These are phyloP conservation scores for Wickerhamomyces alni DNA, from an alignment of 805 yeast species.

Conservation along the genomic window DNA sequence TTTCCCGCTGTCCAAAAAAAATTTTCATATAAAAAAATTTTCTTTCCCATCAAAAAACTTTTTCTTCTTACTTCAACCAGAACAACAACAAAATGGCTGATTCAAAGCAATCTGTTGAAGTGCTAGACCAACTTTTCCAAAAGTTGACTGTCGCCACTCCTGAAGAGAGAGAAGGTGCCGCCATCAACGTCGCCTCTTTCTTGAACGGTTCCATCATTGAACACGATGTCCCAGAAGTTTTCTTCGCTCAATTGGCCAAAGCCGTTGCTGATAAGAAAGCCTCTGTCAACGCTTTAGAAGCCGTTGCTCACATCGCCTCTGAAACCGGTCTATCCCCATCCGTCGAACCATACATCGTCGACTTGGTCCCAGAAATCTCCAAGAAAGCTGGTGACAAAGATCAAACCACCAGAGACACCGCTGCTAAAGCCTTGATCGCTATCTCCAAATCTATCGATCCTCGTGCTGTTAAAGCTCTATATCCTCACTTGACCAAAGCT, in stretches of 20 bases:
- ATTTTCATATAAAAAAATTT: slow-evolving; percentile 14
- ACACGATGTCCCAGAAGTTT: slow-evolving; percentile 92
- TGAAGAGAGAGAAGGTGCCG: slow-evolving; percentile 80
- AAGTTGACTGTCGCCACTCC: slow-evolving; percentile 84
- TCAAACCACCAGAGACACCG: slow-evolving; percentile 65
- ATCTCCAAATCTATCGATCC: slow-evolving; percentile 85
- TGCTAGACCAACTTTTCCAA: slow-evolving; percentile 88
- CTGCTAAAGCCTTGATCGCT: slow-evolving; percentile 70
- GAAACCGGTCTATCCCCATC: slow-evolving; percentile 77
- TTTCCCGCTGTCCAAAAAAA: slow-evolving; percentile 1
- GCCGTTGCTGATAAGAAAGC: slow-evolving; percentile 80
- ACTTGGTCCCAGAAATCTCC: slow-evolving; percentile 63
- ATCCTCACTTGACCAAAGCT: slow-evolving; percentile 72
- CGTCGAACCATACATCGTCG: slow-evolving; percentile 93
- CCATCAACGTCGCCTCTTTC: slow-evolving; percentile 85
- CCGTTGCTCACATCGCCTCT: slow-evolving; percentile 80
- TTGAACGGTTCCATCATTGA: slow-evolving; percentile 96
- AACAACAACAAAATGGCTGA: slow-evolving; percentile 32
- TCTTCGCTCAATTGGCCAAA: slow-evolving; percentile 71
- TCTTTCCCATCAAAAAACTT: slow-evolving; percentile 8
- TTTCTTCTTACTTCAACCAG: slow-evolving; percentile 1
- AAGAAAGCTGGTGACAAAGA: slow-evolving; percentile 89
- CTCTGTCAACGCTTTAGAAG: slow-evolving; percentile 76
- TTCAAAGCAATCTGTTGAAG: slow-evolving; percentile 51
- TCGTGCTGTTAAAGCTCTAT: slow-evolving; percentile 81